Percentiles rank a stretch among this genome's conserved stretches.
phyloP scores from a whole-genome alignment of 192 early-diverging fungal genomes.

The Piromyces sp. region DNA sequence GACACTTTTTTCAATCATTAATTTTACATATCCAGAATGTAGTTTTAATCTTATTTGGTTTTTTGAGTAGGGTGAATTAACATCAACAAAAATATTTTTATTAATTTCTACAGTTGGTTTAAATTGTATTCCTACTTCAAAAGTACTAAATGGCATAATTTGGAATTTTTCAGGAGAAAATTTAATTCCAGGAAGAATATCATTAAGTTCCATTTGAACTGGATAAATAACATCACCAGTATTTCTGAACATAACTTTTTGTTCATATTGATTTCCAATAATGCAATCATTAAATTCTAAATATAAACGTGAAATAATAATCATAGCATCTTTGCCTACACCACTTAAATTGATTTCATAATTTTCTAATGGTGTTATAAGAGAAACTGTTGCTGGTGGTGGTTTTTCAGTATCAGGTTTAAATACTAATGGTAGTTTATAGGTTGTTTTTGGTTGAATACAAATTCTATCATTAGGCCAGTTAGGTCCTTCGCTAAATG shows the following conservation, averaged over 20 bases:
- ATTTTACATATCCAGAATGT: constrained; percentile 29
- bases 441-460: constrained; percentile 30
- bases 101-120: constrained; percentile 30
- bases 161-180: constrained; percentile 29
- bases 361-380: constrained; percentile 27
- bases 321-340: constrained; percentile 37
- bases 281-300: constrained; percentile 43
- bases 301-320: constrained; percentile 39
- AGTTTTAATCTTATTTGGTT: constrained; percentile 35
- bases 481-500: constrained; percentile 29
- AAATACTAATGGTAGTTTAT: constrained; percentile 38
- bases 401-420: constrained; percentile 46
- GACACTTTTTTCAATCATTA: constrained; percentile 20
- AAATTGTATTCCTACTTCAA: constrained; percentile 26
- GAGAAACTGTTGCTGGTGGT: constrained; percentile 22
- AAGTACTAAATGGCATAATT: constrained; percentile 34
- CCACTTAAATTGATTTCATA: constrained; percentile 49
- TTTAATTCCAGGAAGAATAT: constrained; percentile 30
- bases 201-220: constrained; percentile 34
- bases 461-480: constrained; percentile 21
- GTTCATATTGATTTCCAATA: constrained; percentile 46
- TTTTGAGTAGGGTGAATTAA: constrained; percentile 41
- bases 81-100: constrained; percentile 25
- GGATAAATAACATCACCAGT: constrained; percentile 52
- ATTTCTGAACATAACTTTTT: constrained; percentile 41